Base-by-base conservation (phyloP, 2,329 filamentous ascomycete species). In the Colletotrichum salicis region DNA sequence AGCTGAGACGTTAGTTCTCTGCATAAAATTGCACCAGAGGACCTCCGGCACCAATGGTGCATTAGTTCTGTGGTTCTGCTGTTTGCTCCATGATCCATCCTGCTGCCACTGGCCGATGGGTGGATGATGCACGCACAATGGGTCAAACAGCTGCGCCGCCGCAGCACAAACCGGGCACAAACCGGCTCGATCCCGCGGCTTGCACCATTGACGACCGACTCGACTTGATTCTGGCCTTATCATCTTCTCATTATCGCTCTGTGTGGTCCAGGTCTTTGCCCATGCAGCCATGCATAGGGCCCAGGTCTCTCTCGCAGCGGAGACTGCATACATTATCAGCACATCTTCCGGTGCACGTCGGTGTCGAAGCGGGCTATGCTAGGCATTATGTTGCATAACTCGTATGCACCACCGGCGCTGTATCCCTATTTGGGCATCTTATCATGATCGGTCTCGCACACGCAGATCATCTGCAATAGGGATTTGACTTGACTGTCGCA, bases 331-430 rank as follows among this genome's bases (percentile, higher is more conserved):
- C 70, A n/a, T 55, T 61, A 56, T 57, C 60, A 72, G 70, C 60
- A 72, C 45, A 68, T 60, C 59, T 60, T 64, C 70, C 65, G 65
- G 55, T 60, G 65, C 45, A 59, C 58, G 51, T 65, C 64, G 65
- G 48, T 57, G 58, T 72, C 41, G 64, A 59, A 55, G 45, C 65
- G 62, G 69, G 70, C 71, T 66, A 35, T 73, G 71, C 60, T 61
- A 27, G 59, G 67, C 64, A 72, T 60, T 68, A 64, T 57, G 58
- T 69, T 71, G 73, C 71, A 74, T 73, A 74, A 74, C 61, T 64
- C 29, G 55, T 56, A 60, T 73, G 67, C 58, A 61, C 61, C 45
- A 65, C 31, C 67, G 52, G 64, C 51, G 54, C n/a, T 64, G 57
- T 70, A 27, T 69, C 64, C 69, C 72, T 29, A 72, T 72, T 69